A percentile compares a stretch with the other conserved stretches of the same genome.
These are phyloP conservation scores for Tolypocladium tropicale DNA, from an alignment of 2,329 filamentous ascomycete genomes.

Conservation along the genomic window DNA sequence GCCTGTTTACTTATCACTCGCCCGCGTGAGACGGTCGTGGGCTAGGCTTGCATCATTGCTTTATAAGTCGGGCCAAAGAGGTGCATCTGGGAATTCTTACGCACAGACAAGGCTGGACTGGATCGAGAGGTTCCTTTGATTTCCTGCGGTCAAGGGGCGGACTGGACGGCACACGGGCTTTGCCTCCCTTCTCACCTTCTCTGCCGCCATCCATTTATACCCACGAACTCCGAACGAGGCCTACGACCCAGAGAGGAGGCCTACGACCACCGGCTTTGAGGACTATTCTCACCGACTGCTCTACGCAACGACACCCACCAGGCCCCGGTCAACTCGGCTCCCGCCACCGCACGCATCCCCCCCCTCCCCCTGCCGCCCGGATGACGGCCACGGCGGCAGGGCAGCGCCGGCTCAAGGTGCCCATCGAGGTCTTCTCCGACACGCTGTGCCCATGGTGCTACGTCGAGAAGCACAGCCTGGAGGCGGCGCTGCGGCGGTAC, in stretches of 20 bases:
- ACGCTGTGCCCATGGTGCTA: constrained; percentile 43
- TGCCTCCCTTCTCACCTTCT: neutral
- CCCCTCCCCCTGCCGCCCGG: neutral
- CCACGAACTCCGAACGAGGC: neutral
- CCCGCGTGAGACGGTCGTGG: too few relatives aligned
- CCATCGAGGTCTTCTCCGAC: constrained; percentile 38
- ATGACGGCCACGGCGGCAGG: neutral
- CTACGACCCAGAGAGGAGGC: neutral
- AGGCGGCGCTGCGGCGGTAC: constrained; percentile 32
- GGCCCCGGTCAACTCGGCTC: neutral
- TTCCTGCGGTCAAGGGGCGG: neutral
- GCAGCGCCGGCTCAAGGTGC: constrained; percentile 1
- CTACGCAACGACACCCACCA: neutral
- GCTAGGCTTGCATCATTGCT: neutral
- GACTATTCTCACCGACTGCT: neutral
- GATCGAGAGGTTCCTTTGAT: neutral
- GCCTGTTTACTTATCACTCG: too few relatives aligned
- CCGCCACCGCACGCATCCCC: neutral
- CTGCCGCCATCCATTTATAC: neutral
- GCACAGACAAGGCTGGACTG: neutral
- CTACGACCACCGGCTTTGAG: too few relatives aligned
- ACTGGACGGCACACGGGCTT: neutral
- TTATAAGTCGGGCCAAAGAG: neutral
- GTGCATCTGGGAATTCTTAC: neutral
- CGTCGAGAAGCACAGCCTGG: constrained; percentile 35